Conservation (phyloP, 371 early-diverging fungal species). For the Lichtheimia ramosa region DNA sequence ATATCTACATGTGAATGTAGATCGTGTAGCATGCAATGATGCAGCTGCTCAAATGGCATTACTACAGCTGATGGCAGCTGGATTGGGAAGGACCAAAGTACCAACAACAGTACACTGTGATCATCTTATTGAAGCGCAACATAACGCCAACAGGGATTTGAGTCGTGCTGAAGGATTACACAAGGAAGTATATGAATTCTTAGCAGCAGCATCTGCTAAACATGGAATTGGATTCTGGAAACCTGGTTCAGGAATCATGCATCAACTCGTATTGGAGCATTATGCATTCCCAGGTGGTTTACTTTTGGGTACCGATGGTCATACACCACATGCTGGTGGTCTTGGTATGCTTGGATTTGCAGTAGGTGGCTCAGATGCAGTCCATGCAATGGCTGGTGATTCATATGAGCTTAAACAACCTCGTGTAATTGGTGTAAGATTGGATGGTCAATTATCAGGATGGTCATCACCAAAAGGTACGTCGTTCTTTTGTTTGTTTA, state of each 20-base stretch:
- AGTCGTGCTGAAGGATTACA: conserved; percentile 85
- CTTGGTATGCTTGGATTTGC: neutral
- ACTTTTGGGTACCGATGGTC: neutral
- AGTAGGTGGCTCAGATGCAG: neutral
- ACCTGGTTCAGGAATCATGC: conserved; percentile 97
- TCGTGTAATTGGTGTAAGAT: conserved; percentile 86
- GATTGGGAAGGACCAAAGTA: conserved; percentile 82
- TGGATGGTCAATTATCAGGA: conserved; percentile 85
- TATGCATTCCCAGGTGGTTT: conserved; percentile 41
- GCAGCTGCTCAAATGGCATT: conserved; percentile 98
- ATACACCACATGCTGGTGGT: neutral
- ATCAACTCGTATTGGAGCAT: conserved; percentile 97
- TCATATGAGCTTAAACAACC: conserved; percentile 98
- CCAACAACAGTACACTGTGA: conserved; percentile 97
- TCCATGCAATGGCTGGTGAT: conserved; percentile 91
- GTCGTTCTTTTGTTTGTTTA: neutral
- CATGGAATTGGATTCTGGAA: conserved; percentile 96
- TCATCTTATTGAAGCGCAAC: conserved; percentile 93
- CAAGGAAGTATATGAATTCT: conserved; percentile 94
- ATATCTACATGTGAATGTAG: conserved; percentile 90
- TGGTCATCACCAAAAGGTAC: conserved; percentile 90
- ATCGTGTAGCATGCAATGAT: conserved; percentile 97
- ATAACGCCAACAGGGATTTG: conserved; percentile 82
- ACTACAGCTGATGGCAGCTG: conserved; percentile 95
- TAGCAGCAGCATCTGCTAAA: conserved; percentile 84